Base-by-base conservation (phyloP, 768 basidiomycete species). In the Trametes villosa region DNA sequence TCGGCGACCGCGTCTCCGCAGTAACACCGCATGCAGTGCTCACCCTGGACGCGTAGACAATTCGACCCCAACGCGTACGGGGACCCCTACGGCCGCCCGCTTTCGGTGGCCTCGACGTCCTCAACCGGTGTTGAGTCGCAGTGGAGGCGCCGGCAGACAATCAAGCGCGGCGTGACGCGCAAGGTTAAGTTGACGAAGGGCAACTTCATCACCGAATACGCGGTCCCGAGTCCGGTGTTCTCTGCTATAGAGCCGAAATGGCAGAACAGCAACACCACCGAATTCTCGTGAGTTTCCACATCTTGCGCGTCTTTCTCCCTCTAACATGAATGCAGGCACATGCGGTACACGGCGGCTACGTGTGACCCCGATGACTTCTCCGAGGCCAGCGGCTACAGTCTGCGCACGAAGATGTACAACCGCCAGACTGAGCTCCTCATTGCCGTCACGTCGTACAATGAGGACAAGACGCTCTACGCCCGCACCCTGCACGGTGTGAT, bases 401-500 rank as follows among this genome's bases (percentile, higher is more conserved):
- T 98, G 53, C 88, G 96, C 13, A 82, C 89, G 7, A 91, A 91
- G 71, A 77, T 87, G 64, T 97, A 94, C 76, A 87, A 89, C 60
- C 91, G 96, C 57, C 84, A 91, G 64, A 98, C 96, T 1, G 96
- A 98, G 65, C 74, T 98, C 8, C 83, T 98, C 26, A 96, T 98
- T 68, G 96, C 94, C 11, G 92, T 98, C 64, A 97, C 94, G 7
- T 92, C 89, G 4, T 94, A 94, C 78, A 94, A 94, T 64, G 93
- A 95, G 74, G 92, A 94, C 83, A 94, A 94, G 79, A 88, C 86
- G 7, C 83, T 94, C n/a, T 92, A 94, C 70, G 86, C 92, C 27
- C 88, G 91, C 65, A 98, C 96, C 0, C 80, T 98, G 40, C 96
- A 98, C 70, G 92, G 92, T 64, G 89, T 98, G 68, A 98, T 98